phyloP scores from a whole-genome alignment of 2,329 filamentous ascomycete species.

The Diaporthe humulicola region DNA sequence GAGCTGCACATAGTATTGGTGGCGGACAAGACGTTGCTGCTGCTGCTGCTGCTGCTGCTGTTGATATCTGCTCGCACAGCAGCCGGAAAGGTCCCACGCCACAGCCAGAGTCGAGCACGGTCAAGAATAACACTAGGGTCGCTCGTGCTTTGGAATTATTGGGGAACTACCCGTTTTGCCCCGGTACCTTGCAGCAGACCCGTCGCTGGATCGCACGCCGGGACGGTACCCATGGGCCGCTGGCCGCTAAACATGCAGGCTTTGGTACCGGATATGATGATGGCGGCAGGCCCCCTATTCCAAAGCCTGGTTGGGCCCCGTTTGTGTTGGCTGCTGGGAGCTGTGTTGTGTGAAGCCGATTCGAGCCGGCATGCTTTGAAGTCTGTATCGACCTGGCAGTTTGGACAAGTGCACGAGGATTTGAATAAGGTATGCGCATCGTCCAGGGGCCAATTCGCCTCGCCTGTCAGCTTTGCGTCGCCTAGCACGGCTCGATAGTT shows the following conservation, averaged over 20 bases:
- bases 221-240: slow-evolving; percentile 15
- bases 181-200: slow-evolving; percentile 27
- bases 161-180: slow-evolving; percentile 15
- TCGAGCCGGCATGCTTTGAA: background rate
- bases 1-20: background rate
- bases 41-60: background rate
- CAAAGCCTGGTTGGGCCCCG: background rate
- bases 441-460: background rate
- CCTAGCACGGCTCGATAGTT: background rate
- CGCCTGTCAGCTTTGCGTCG: background rate
- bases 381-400: background rate
- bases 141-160: slow-evolving; percentile 28
- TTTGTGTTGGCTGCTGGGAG: background rate
- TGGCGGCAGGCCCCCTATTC: slow-evolving; percentile 5
- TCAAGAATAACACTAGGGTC: background rate
- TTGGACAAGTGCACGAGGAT: background rate
- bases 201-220: slow-evolving; percentile 5
- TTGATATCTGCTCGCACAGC: background rate
- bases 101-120: background rate
- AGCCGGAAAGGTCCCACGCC: background rate
- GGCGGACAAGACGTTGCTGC: background rate
- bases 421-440: background rate
- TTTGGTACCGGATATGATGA: slow-evolving; percentile 16
- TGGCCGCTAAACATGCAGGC: slow-evolving; percentile 23
- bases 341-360: background rate